phyloP scores from a whole-genome alignment of 768 basidiomycete species.

The Boletellus ananiceps region DNA sequence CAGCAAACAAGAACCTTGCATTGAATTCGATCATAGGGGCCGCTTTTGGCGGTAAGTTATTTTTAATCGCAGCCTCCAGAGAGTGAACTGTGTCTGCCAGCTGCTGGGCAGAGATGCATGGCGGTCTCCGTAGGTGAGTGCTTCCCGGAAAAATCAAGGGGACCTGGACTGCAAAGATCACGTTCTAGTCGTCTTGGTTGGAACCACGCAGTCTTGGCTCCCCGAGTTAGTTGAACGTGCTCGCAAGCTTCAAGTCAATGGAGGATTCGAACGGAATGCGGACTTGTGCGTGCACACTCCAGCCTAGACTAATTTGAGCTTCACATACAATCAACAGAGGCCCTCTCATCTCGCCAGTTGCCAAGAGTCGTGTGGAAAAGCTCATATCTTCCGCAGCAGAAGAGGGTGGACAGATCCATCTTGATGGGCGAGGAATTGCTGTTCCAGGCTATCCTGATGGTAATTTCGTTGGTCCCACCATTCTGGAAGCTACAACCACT shows the following conservation, averaged over 20 bases:
- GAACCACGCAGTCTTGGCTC: slow-evolving; percentile 74
- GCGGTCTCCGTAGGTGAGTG: slow-evolving; percentile 82
- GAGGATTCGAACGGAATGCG: slow-evolving; percentile 83
- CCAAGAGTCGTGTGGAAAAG: slow-evolving; percentile 70
- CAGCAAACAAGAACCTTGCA: slow-evolving; percentile 88
- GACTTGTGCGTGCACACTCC: slow-evolving; percentile 56
- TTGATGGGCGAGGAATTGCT: slow-evolving; percentile 74
- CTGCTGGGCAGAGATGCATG: slow-evolving; percentile 98
- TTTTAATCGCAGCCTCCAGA: slow-evolving; percentile 16
- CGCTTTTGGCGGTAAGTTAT: slow-evolving; percentile 74
- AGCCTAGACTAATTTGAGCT: background rate
- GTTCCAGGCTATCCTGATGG: slow-evolving; percentile 78
- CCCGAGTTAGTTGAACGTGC: slow-evolving; percentile 83
- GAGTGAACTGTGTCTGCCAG: slow-evolving; percentile 37
- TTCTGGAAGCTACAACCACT: slow-evolving; percentile 74
- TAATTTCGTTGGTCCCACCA: slow-evolving; percentile 92
- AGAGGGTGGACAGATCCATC: slow-evolving; percentile 81
- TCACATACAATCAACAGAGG: slow-evolving; percentile 36
- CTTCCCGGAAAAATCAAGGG: background rate
- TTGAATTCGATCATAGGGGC: slow-evolving; percentile 91
- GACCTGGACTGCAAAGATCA: background rate
- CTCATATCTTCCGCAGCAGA: slow-evolving; percentile 70
- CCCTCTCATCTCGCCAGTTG: slow-evolving; percentile 76
- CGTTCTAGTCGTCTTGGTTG: slow-evolving; percentile 69
- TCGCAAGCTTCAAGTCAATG: slow-evolving; percentile 72